These are phyloP conservation scores for Hypoxylon sp. DNA, from an alignment of 2,329 filamentous ascomycete genomes.

Conservation along the genomic window DNA sequence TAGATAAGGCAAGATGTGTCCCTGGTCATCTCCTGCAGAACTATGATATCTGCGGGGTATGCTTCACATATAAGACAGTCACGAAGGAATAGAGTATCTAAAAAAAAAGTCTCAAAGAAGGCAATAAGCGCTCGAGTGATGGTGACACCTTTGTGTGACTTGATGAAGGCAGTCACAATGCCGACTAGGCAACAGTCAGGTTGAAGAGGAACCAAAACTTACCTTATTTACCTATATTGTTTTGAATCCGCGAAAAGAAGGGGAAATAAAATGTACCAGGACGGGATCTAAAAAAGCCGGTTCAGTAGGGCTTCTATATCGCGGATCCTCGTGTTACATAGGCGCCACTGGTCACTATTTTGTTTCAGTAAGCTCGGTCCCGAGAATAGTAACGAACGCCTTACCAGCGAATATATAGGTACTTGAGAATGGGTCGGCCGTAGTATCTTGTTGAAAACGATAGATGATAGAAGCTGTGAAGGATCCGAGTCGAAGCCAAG, in stretches of 20 bases:
- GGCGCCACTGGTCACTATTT: not conserved
- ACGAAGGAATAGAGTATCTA: not conserved
- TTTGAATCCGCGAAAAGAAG: not conserved
- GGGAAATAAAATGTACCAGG: not conserved
- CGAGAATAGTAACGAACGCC: not conserved
- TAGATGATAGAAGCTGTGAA: not conserved
- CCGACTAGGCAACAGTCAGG: not conserved
- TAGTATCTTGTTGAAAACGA: not conserved
- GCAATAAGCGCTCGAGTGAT: not conserved
- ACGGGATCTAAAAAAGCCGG: not conserved
- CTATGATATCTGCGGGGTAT: not conserved
- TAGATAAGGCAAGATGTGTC: not conserved
- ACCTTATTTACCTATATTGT: not conserved
- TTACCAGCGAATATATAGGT: not conserved
- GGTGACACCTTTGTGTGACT: not conserved
- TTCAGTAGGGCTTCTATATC: not conserved
- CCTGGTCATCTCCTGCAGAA: not conserved
- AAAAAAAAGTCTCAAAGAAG: not conserved
- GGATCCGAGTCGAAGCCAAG: slow-evolving; percentile 1
- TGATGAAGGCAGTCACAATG: not conserved
- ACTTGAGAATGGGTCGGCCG: not conserved
- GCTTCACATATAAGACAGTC: not conserved
- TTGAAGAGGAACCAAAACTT: not conserved
- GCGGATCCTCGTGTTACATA: not conserved
- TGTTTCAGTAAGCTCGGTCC: slow-evolving; percentile 3